Base-by-base conservation (phyloP, 345 rosid genomes). In the Cardamine chenopodiifolia region DNA sequence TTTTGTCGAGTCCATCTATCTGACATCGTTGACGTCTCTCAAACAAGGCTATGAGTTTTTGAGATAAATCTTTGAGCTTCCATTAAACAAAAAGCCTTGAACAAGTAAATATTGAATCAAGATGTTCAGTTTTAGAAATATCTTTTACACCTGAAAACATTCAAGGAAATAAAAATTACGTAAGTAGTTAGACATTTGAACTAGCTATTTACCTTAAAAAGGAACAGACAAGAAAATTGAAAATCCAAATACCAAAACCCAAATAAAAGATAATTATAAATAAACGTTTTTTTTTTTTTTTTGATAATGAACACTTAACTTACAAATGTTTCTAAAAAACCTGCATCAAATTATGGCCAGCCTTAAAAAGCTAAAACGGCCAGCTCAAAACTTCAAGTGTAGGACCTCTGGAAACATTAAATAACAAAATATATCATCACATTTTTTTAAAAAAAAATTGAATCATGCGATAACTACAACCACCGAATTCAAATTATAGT, bases 1-100 rank as follows among this genome's bases (percentile, higher is more conserved):
- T 74, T 87, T 53, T 71, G 85, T 50, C 35, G 70, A 65, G 75
- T 42, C 83, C 79, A 73, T 53, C 56, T 78, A 79, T 66, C 81
- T 9, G 83, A 68, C 48, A 79, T 57, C 50, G 62, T 53, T 78
- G 78, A 71, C 10, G 48, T 70, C 77, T 75, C 85, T 45, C 81
- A 44, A 53, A 56, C 65, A 78, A 78, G 55, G 53, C 37, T 61
- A 77, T 31, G 48, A 58, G 35, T 10, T 55, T 40, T n/a, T 44
- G 13, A 37, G 57, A 45, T 68, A 23, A 58, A 71, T 32, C 68
- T 75, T 47, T 52, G 7, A 72, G 32, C 62, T 62, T 48, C 65
- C 59, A 66, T 47, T 53, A 49, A 73, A 54, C 52, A 47, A 67
- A 26, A 62, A 26, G 67, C 35, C 23, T 62, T 62, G 23, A 25